These are phyloP conservation scores for Eragrostis curvula DNA, from an alignment of 176 grass and related monocot species.

Conservation along the genomic window DNA sequence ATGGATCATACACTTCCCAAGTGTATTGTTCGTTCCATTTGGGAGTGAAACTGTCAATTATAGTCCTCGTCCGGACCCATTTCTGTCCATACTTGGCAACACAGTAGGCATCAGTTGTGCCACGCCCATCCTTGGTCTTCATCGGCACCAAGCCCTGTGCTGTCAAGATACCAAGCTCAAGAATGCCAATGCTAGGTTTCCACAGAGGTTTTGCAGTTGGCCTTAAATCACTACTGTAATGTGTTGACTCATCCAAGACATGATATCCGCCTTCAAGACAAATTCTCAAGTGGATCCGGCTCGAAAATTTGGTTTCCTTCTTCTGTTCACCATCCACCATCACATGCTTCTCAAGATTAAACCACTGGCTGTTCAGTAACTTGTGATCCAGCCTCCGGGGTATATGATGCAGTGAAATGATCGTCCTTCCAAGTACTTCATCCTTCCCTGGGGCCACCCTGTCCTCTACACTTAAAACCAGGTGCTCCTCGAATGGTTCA, in stretches of 20 bases:
- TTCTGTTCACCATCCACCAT: slow-evolving; percentile 67
- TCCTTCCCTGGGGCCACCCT: slow-evolving; percentile 66
- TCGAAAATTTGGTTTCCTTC: slow-evolving; percentile 70
- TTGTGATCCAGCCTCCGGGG: slow-evolving; percentile 56
- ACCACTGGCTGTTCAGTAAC: slow-evolving; percentile 59
- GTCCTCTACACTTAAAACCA: slow-evolving; percentile 66
- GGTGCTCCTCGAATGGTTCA: slow-evolving; percentile 70
- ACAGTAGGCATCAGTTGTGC: slow-evolving; percentile 74
- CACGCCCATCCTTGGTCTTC: slow-evolving; percentile 82
- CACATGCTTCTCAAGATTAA: slow-evolving; percentile 65
- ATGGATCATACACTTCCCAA: slow-evolving; percentile 74
- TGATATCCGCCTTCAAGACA: slow-evolving; percentile 78
- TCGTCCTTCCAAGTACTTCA: slow-evolving; percentile 57
- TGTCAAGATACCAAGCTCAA: slow-evolving; percentile 71
- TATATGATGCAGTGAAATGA: slow-evolving; percentile 61
- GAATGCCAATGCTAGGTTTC: slow-evolving; percentile 69
- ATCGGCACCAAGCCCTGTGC: slow-evolving; percentile 63
- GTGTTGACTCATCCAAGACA: slow-evolving; percentile 77
- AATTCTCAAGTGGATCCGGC: slow-evolving; percentile 68
- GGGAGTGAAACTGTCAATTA: slow-evolving; percentile 67
- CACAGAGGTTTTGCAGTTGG: slow-evolving; percentile 71
- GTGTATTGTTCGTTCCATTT: slow-evolving; percentile 84
- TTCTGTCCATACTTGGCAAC: slow-evolving; percentile 82
- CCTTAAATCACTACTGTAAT: slow-evolving; percentile 80
- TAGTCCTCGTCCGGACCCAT: slow-evolving; percentile 76